Evolutionary conservation across 495 filamentous ascomycete species (phyloP).

Genomic region (Zalerion maritima): DNA sequence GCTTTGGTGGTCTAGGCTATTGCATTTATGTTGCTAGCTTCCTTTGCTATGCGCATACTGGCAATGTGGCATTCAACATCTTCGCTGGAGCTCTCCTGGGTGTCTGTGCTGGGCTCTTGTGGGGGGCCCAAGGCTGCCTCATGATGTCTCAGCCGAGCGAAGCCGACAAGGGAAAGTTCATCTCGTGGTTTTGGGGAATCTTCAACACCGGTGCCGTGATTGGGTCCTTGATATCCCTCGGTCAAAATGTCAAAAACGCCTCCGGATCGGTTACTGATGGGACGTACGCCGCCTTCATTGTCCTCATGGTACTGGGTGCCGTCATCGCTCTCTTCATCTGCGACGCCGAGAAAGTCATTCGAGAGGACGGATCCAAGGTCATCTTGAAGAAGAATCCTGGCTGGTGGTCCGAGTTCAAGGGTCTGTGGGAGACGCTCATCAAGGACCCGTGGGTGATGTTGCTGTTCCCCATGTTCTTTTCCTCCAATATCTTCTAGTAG

Average conservation of each 20-base stretch:
- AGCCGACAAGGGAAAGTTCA: conserved; percentile 70
- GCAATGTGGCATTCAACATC: conserved; percentile 62
- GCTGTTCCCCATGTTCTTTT: conserved; percentile 79
- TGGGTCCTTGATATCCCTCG: conserved; percentile 72
- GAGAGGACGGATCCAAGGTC: conserved; percentile 68
- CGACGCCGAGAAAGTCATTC: conserved; percentile 61
- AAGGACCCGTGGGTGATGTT: conserved; percentile 64
- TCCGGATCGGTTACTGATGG: conserved; percentile 56
- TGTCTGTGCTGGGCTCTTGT: conserved; percentile 73
- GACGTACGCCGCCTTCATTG: conserved; percentile 82
- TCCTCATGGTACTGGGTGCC: conserved; percentile 70
- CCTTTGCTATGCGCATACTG: conserved; percentile 67
- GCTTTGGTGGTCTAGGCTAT: conserved; percentile 76
- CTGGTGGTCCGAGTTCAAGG: conserved; percentile 62
- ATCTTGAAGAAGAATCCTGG: conserved; percentile 80
- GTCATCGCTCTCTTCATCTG: conserved; percentile 56
- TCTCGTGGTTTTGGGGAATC: conserved; percentile 86
- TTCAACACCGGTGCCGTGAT: conserved; percentile 91
- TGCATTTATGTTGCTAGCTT: conserved; percentile 68
- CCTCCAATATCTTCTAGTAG: conserved; percentile 76
- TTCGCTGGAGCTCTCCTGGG: conserved; percentile 61
- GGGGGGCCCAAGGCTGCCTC: conserved; percentile 85
- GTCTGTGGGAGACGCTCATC: conserved; percentile 59
- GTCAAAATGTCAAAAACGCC: conserved; percentile 56
- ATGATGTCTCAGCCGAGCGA: conserved; percentile 92